Base-by-base conservation (phyloP, 305 asterid genomes). In the Solanum hybrid region DNA sequence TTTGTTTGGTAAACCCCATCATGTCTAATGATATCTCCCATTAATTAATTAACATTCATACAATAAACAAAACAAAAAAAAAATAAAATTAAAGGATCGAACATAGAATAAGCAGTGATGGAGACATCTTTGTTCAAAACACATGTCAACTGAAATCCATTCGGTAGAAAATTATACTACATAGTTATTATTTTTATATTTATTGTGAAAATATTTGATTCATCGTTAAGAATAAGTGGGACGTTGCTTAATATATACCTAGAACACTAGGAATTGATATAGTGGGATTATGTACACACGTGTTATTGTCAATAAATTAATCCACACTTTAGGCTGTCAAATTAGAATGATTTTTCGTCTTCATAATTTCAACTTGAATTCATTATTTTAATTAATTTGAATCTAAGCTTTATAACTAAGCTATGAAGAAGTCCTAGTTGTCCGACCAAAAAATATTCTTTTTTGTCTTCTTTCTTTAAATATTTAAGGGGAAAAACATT, bases 361-460 rank as follows among this genome's bases (percentile, higher is more conserved):
- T 72, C 65, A 37, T 14, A 70, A 72, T 84, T 84, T 61, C 24
- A 72, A 38, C 26, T 70, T 72, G 41, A 79, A 72, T 68, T 34
- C 24, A 33, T 72, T 22, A 34, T 70, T 70, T 72, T 34, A 37
- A 72, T 73, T 57, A 68, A 31, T 45, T 31, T 87, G 31, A 72
- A 87, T 70, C 31, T 36, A 70, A 22, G 22, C 76, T 83, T 83
- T 29, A 82, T 29, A 45, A 38, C 57, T n/a, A 79, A 15, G 51
- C 77, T 31, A 22, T 26, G 88, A 38, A 81, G 61, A 89, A 36
- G 39, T 89, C 77, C 29, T 77, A 87, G 88, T 38, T 91, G 91
- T 90, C 73, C 79, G 73, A 38, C 92, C 91, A 90, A 88, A 90
- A 84, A 85, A 91, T 88, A 91, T 92, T 91, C 92, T 86, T 79